Conservation (phyloP, 2,329 filamentous ascomycete species). For the Phyllosticta citriasiana region DNA sequence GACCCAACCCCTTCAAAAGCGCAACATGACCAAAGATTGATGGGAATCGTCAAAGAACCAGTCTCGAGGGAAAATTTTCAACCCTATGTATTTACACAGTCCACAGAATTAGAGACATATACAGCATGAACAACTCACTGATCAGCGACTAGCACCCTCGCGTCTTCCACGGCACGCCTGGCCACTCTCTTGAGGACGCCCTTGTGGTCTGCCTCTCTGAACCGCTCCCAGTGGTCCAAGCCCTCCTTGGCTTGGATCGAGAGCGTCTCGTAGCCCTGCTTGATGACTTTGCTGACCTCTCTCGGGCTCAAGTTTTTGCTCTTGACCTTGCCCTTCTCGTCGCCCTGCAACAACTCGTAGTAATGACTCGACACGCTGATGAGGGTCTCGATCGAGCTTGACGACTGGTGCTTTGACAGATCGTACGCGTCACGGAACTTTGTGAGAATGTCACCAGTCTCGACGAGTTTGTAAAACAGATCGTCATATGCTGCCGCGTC, state of each 20-base stretch:
- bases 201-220: slow-evolving; percentile 78
- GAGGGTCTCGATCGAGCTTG: slow-evolving; percentile 72
- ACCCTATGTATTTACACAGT: not conserved
- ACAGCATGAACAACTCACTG: slow-evolving; percentile 8
- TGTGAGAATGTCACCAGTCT: slow-evolving; percentile 70
- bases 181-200: slow-evolving; percentile 79
- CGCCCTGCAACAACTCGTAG: slow-evolving; percentile 63
- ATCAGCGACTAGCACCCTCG: slow-evolving; percentile 38
- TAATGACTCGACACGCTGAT: slow-evolving; percentile 80
- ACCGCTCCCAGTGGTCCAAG: slow-evolving; percentile 74
- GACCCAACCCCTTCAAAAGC: not conserved
- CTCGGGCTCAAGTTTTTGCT: slow-evolving; percentile 66
- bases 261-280: slow-evolving; percentile 90
- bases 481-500: slow-evolving; percentile 86
- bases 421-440: slow-evolving; percentile 75
- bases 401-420: slow-evolving; percentile 24
- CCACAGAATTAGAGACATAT: too few relatives aligned
- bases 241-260: slow-evolving; percentile 85
- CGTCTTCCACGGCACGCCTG: slow-evolving; percentile 64
- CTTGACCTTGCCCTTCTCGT: slow-evolving; percentile 38
- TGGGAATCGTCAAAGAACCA: not conserved
- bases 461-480: slow-evolving; percentile 95
- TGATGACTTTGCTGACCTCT: slow-evolving; percentile 85
- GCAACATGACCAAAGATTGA: not conserved
- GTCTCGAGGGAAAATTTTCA: not conserved